Evolutionary conservation across 371 early-diverging fungal genomes (phyloP), one percentile per base, ranked within the genome.

Genomic region (Funneliformis caledonium): DNA sequence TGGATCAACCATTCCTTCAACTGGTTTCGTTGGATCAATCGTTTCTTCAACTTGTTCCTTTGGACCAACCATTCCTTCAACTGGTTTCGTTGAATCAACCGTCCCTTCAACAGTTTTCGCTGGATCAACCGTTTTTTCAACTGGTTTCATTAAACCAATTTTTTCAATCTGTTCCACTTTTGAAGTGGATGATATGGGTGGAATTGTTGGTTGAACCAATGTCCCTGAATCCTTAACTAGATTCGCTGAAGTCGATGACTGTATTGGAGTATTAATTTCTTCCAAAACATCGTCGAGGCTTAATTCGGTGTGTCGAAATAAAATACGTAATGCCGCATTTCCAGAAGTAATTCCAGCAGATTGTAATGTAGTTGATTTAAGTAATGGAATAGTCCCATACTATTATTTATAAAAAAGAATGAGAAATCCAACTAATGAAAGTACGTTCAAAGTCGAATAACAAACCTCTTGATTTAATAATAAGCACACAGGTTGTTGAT

Each of bases 341-440:
- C 90, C 91, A 70, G 85, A 83, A 22, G 78, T 81, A 14, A 91
- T 67, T 19, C 91, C 92, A 1, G 88, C 86, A 33, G 86, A 83
- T 59, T 85, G 83, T 45, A 92, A 73, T 16, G 90, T 88, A 1
- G 88, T 90, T 4, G 82, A 83, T 76, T 86, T 81, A 62, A 92
- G 82, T 26, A 82, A 78, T 42, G 81, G 76, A 48, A 89, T 86
- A 1, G 89, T 87, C 8, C 82, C 78, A 76, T 85, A 90, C 90
- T 91, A 72, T 59, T 31, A 67, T 19, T 22, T 37, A 67, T 11
- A 67, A 68, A 75, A 42, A 52, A 11, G 37, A 52, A 75, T 33
- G 60, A 33, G 59, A 75, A 22, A 59, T 52, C 60, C 8, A 75
- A 33, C 26, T n/a, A 75, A 75, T 10, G 31, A 52, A 61, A 19